Percentiles rank a stretch among this genome's conserved stretches.
phyloP scores from a whole-genome alignment of 306 rosid genomes.

The Quercus bicolor region DNA sequence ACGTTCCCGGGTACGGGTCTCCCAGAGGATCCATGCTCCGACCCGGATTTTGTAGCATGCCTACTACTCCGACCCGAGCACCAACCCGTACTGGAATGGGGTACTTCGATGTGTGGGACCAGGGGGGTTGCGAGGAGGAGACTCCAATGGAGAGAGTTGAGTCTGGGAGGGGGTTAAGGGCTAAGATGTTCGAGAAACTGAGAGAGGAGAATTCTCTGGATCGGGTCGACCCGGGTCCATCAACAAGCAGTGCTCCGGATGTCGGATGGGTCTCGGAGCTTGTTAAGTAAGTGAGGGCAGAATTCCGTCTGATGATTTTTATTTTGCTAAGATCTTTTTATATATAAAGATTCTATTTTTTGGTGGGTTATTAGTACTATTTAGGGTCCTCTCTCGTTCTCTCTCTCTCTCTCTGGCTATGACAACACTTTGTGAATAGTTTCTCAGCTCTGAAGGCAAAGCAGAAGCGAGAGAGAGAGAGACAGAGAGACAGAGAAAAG shows the following conservation, averaged over 20 bases:
- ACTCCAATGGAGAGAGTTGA: conserved; percentile 93
- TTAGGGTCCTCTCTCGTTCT: conserved; percentile 10
- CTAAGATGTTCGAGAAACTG: conserved; percentile 73
- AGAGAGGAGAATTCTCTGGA: conserved; percentile 70
- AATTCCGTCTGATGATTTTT: not conserved
- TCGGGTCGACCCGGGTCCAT: conserved; percentile 24
- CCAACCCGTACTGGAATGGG: conserved; percentile 38
- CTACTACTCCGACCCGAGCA: conserved; percentile 61
- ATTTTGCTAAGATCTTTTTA: not conserved
- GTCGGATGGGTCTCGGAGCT: conserved; percentile 86
- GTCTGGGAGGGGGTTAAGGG: conserved; percentile 75
- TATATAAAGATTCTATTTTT: conserved; percentile 8
- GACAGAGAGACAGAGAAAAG: not conserved
- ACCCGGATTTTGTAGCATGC: conserved; percentile 73
- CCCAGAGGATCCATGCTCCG: conserved; percentile 67
- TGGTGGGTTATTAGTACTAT: conserved; percentile 1
- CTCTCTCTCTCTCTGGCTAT: not conserved
- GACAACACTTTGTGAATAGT: conserved; percentile 28
- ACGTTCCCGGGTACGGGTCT: conserved; percentile 48
- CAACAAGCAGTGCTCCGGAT: conserved; percentile 49
- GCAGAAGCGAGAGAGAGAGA: conserved; percentile 11
- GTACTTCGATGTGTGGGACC: conserved; percentile 48
- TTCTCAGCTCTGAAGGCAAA: not conserved
- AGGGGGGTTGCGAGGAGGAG: conserved; percentile 56
- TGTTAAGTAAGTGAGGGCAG: conserved; percentile 33